phyloP scores from a whole-genome alignment of 2,329 filamentous ascomycete genomes.

The Fusarium tricinctum region DNA sequence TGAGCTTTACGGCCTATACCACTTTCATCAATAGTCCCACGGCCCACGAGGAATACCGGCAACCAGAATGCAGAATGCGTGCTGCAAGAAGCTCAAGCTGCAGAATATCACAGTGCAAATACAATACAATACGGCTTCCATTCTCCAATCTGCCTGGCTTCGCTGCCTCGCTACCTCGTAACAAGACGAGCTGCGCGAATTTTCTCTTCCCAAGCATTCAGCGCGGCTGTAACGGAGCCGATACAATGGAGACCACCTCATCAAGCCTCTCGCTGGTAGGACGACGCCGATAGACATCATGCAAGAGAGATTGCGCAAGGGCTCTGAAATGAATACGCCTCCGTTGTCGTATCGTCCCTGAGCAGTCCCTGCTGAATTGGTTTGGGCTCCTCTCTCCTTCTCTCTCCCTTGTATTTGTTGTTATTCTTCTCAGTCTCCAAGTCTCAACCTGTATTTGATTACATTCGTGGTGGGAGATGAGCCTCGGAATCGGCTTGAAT shows the following conservation, averaged over 20 bases:
- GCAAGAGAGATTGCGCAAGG: conserved; percentile 36
- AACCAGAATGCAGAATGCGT: conserved; percentile 27
- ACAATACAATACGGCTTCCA: conserved; percentile 19
- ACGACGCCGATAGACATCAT: conserved; percentile 14
- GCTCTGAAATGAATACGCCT: conserved; percentile 25
- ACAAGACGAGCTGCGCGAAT: conserved; percentile 39
- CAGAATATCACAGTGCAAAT: conserved; percentile 25
- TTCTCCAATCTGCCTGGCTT: not conserved
- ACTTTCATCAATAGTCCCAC: conserved; percentile 34
- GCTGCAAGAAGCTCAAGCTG: conserved; percentile 21
- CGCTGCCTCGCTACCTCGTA: conserved; percentile 3
- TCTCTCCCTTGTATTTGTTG: not conserved
- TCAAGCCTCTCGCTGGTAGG: conserved; percentile 13
- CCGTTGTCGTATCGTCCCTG: conserved; percentile 22
- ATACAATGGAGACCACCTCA: conserved; percentile 10
- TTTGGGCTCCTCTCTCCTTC: not conserved
- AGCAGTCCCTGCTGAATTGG: not conserved
- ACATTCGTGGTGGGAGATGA: conserved; percentile 30
- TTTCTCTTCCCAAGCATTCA: conserved; percentile 24
- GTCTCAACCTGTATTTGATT: conserved; percentile 25
- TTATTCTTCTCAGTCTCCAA: conserved; percentile 3
- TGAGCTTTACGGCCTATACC: conserved; percentile 38
- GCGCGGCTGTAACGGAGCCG: conserved; percentile 23
- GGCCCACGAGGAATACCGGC: conserved; percentile 16
- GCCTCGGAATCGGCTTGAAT: conserved; percentile 19